Evolutionary conservation across 225 moss, liverwort and hornwort species (phyloP).

Genomic region (Polytrichum formosum): DNA sequence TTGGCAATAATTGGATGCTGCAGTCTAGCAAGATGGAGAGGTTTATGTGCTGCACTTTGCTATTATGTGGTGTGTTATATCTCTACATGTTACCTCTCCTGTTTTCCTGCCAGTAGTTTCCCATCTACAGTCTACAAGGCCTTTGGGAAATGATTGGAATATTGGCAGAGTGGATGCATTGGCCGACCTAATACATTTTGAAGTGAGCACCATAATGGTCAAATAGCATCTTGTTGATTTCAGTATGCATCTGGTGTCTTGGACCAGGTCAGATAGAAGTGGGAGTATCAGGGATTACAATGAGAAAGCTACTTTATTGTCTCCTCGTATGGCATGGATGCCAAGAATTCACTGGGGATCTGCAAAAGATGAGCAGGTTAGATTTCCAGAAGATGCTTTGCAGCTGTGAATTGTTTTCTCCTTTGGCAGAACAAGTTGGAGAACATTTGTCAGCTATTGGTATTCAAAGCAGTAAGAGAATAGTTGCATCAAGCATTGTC

Average conservation of each 20-base stretch:
- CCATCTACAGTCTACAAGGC: too few relatives aligned
- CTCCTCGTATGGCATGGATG: slow-evolving; percentile 88
- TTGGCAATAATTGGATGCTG: not conserved
- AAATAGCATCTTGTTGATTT: too few relatives aligned
- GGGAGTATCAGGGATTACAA: slow-evolving; percentile 53
- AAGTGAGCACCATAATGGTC: too few relatives aligned
- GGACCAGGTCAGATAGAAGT: slow-evolving; percentile 50
- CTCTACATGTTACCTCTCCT: too few relatives aligned
- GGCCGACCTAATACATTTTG: too few relatives aligned
- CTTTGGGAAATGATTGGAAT: too few relatives aligned
- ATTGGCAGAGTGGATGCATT: too few relatives aligned
- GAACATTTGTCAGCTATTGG: too few relatives aligned
- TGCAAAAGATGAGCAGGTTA: slow-evolving; percentile 90
- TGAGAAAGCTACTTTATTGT: slow-evolving; percentile 58
- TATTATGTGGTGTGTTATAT: not conserved
- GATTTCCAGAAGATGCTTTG: slow-evolving; percentile 6
- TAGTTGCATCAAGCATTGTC: too few relatives aligned
- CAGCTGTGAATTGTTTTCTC: slow-evolving; percentile 4
- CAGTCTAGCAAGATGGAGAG: not conserved
- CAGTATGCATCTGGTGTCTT: not conserved
- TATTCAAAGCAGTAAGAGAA: too few relatives aligned
- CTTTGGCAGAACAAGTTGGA: too few relatives aligned
- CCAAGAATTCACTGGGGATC: slow-evolving; percentile 84
- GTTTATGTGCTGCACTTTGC: not conserved
- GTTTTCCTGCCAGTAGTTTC: too few relatives aligned